Evolutionary conservation across 164 flowering plant genomes (phyloP).

Genomic region (Vitis riparia): DNA sequence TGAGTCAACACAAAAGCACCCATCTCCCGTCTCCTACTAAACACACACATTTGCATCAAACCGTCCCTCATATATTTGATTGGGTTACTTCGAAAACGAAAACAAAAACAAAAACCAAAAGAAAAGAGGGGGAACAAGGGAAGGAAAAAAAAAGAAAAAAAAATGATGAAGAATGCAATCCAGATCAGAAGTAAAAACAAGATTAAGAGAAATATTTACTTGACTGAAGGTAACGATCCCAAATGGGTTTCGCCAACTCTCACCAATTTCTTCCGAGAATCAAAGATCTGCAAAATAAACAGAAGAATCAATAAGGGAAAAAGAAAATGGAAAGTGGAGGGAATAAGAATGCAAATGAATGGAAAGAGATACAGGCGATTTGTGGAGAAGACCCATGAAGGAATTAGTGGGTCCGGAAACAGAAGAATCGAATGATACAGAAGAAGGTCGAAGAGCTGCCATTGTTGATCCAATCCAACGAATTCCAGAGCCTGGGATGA

Average conservation of each 20-base stretch:
- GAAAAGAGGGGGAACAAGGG: no score
- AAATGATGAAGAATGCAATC: no score
- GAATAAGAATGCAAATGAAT: slow-evolving; percentile 3
- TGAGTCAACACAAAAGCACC: no score
- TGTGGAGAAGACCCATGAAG: slow-evolving; percentile 8
- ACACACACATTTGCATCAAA: no score
- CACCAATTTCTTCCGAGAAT: slow-evolving; percentile 16
- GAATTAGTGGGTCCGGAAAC: slow-evolving; percentile 1
- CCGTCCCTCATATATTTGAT: no score
- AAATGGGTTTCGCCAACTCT: slow-evolving; percentile 25
- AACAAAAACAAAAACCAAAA: no score
- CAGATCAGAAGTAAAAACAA: background rate
- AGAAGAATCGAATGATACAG: background rate
- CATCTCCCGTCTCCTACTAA: no score
- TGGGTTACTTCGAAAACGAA: no score
- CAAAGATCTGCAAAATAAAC: slow-evolving; percentile 25
- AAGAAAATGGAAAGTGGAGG: background rate
- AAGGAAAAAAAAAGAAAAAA: no score
- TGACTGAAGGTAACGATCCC: slow-evolving; percentile 21
- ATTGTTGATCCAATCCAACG: slow-evolving; percentile 12
- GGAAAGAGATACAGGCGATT: background rate
- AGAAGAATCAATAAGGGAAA: background rate
- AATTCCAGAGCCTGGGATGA: slow-evolving; percentile 11
- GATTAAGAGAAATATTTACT: slow-evolving; percentile 23
- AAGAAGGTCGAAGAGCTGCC: slow-evolving; percentile 18